Conservation (phyloP, 1,284 basidiomycete species). For the Heliocybe sulcata region DNA sequence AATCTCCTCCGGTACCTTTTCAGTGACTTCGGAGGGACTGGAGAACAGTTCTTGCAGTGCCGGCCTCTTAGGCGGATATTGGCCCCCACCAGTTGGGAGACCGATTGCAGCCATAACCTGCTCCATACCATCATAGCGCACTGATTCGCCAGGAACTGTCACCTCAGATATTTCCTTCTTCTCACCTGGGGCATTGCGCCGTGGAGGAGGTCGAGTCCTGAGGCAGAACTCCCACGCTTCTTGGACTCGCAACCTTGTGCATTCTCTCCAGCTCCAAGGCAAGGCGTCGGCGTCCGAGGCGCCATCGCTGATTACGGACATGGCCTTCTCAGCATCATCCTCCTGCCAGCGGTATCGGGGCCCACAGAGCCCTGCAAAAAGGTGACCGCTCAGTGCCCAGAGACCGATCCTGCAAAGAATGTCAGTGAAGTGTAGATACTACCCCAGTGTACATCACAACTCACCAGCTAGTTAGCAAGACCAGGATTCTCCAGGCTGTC, state of each 20-base stretch:
- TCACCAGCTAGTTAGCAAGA: conserved; percentile 63
- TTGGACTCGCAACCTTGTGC: conserved; percentile 62
- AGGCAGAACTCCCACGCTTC: conserved; percentile 79
- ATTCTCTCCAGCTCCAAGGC: conserved; percentile 72
- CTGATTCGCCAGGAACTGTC: conserved; percentile 5
- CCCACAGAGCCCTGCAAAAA: conserved; percentile 74
- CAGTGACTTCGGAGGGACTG: conserved; percentile 29
- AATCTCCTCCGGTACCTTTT: conserved; percentile 8
- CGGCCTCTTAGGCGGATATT: conserved; percentile 40
- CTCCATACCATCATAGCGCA: conserved; percentile 50
- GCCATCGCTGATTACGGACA: conserved; percentile 35
- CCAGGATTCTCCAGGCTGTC: conserved; percentile 61
- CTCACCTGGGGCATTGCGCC: conserved; percentile 18
- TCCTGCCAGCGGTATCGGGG: conserved; percentile 79
- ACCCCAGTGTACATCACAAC: conserved; percentile 14
- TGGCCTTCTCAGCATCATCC: conserved; percentile 55
- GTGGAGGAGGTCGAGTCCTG: conserved; percentile 33
- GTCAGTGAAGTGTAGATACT: neutral
- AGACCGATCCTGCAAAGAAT: conserved; percentile 50
- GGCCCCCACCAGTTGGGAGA: conserved; percentile 29
- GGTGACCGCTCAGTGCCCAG: conserved; percentile 68
- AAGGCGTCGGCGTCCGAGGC: conserved; percentile 37
- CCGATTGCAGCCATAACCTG: conserved; percentile 67
- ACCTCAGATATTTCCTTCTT: conserved; percentile 20
- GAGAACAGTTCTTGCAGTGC: conserved; percentile 58